phyloP scores from a whole-genome alignment of 2,329 filamentous ascomycete genomes.

The Incumbomyces delicatus region DNA sequence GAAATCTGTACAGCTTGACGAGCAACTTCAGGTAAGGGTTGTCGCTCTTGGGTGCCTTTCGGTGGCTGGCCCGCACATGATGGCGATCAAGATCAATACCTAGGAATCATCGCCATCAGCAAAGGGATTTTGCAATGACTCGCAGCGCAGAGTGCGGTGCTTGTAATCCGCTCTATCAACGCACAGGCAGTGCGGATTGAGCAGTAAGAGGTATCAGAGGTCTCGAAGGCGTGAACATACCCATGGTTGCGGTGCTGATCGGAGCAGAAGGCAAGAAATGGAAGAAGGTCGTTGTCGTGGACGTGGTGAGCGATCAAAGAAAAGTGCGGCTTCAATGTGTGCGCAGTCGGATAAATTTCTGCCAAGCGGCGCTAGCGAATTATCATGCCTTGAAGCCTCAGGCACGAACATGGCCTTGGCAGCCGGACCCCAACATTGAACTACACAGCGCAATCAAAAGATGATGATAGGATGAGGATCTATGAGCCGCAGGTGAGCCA shows the following conservation, averaged over 20 bases:
- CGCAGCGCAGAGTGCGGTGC: slow-evolving; percentile 7
- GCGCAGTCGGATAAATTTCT: neutral
- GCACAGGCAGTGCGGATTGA: slow-evolving; percentile 3
- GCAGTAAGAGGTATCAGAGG: slow-evolving; percentile 7
- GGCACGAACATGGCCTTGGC: neutral
- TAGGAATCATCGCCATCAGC: slow-evolving; percentile 17
- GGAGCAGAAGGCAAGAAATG: slow-evolving; percentile 11
- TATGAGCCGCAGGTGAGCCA: too few relatives aligned
- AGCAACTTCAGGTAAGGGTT: slow-evolving; percentile 96
- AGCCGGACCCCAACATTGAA: neutral
- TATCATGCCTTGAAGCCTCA: neutral
- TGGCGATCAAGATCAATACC: slow-evolving; percentile 52
- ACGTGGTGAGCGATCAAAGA: neutral
- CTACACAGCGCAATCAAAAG: too few relatives aligned
- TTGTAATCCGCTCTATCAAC: slow-evolving; percentile 8
- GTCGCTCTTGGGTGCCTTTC: slow-evolving; percentile 93
- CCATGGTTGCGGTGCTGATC: slow-evolving; percentile 20
- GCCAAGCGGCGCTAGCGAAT: neutral
- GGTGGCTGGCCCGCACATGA: slow-evolving; percentile 61
- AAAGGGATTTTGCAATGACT: slow-evolving; percentile 8
- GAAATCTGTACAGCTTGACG: slow-evolving; percentile 97
- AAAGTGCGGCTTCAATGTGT: neutral
- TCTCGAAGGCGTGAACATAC: slow-evolving; percentile 12
- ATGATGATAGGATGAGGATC: too few relatives aligned
- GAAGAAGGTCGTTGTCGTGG: slow-evolving; percentile 12